These are phyloP conservation scores for Geosmithia morbida DNA, from an alignment of 2,329 filamentous ascomycete species.

Conservation along the genomic window DNA sequence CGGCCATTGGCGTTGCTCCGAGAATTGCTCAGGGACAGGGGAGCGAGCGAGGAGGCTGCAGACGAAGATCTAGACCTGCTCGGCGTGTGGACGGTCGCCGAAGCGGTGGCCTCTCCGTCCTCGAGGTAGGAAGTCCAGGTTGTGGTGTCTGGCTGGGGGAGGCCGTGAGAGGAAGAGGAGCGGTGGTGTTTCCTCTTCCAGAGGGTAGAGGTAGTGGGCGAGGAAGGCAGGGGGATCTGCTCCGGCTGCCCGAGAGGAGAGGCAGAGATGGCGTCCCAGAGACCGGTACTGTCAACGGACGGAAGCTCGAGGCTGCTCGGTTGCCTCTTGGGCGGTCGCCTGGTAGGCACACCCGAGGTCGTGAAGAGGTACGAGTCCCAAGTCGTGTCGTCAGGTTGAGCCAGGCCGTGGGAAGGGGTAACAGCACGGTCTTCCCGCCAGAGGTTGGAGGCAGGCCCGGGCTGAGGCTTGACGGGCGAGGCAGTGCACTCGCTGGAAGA, in stretches of 20 bases:
- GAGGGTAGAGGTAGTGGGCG: not conserved
- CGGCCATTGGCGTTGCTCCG: not conserved
- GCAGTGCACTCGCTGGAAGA: not conserved
- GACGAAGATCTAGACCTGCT: too few species aligned
- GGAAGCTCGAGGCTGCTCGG: slow-evolving; percentile 1
- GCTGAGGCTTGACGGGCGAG: not conserved
- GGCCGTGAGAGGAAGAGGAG: not conserved
- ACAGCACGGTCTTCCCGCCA: not conserved
- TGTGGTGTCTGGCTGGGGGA: not conserved
- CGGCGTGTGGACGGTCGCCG: too few species aligned
- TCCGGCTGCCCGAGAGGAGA: not conserved
- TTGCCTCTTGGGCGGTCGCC: not conserved
- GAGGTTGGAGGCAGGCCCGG: not conserved
- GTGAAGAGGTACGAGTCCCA: not conserved
- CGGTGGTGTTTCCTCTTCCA: not conserved
- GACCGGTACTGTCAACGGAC: not conserved
- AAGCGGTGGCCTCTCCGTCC: not conserved
- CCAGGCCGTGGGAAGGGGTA: slow-evolving; percentile 9
- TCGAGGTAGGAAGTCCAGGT: not conserved
- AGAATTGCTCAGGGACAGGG: too few species aligned
- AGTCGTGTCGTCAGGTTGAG: slow-evolving; percentile 15
- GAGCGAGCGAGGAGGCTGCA: too few species aligned
- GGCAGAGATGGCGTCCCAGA: not conserved
- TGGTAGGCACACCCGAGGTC: not conserved
- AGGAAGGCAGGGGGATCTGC: not conserved